Evolutionary conservation across 495 filamentous ascomycete species (phyloP), one percentile per base, ranked within the genome.

Genomic region (Neurospora sp.): DNA sequence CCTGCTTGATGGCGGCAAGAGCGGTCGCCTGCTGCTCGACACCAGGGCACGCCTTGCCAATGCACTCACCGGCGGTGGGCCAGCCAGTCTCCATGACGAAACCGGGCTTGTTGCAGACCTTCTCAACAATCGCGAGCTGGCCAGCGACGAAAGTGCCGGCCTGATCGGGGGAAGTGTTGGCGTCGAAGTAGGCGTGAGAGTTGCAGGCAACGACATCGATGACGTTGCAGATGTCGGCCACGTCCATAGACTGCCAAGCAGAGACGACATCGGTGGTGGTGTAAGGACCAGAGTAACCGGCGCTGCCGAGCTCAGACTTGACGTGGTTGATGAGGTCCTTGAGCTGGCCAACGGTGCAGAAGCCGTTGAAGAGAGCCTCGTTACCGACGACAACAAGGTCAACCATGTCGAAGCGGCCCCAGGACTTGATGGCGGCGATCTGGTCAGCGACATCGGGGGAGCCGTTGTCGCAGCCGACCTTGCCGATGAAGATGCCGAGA

Each of bases 181-280:
- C 74, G 87, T 96, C 94, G 91, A 97, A 98, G 90, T 91, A 98
- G 80, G 94, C 90, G 82, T 98, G 95, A 79, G 95, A 88, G 87
- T 97, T 97, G 81, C 86, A 86, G 81, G 91, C 92, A 41, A 92
- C 84, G 72, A 94, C 83, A 81, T 98, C 95, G 71, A 97, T 86
- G 74, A 82, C 87, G 53, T 74, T 73, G 87, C 95, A 97, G 70
- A 98, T 86, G 53, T 77, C 74, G 69, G 84, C 82, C 76, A 90
- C 81, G 71, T 85, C 79, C 78, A 89, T 79, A 82, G 90, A 87
- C 41, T 80, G 76, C 82, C 82, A 86, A 79, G 91, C 85, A 80
- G 91, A 86, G 77, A 97, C 85, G 68, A 94, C 88, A 84, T 98
- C 95, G 76, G 95, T 90, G 75, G 94, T 96, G 79, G 95, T 97